Evolutionary conservation across 2,329 filamentous ascomycete species (phyloP).

Genomic region (Apiospora koreana): DNA sequence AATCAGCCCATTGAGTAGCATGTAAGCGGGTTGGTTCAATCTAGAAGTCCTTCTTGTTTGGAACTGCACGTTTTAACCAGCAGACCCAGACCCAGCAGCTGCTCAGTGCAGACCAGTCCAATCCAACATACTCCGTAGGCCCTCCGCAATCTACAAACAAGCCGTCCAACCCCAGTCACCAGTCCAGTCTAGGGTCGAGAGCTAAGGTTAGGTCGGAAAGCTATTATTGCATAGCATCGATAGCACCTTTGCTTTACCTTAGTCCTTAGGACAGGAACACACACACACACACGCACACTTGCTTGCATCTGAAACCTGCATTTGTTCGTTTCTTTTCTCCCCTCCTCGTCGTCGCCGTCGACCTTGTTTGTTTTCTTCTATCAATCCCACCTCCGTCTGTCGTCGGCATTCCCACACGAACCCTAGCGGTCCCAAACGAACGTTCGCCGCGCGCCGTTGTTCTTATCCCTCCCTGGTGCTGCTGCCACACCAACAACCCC

Average conservation of each 20-base stretch:
- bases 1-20: background rate
- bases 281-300: no score
- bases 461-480: background rate
- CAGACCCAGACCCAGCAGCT: background rate
- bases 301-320: constrained; percentile 3
- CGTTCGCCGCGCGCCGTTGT: background rate
- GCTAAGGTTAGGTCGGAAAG: constrained; percentile 4
- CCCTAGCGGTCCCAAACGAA: background rate
- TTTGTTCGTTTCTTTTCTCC: background rate
- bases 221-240: background rate
- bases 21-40: background rate
- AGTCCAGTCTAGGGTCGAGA: background rate
- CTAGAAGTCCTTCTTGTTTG: background rate
- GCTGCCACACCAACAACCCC: background rate
- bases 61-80: background rate
- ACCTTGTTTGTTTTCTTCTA: background rate
- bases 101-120: background rate
- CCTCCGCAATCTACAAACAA: constrained; percentile 10
- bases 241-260: no score
- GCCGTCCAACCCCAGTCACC: background rate
- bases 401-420: background rate
- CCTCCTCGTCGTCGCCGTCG: constrained; percentile 6
- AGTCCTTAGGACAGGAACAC: background rate
- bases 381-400: background rate
- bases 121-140: no score